Conservation (phyloP, 2,329 filamentous ascomycete species). For the Exserohilum rostratum region DNA sequence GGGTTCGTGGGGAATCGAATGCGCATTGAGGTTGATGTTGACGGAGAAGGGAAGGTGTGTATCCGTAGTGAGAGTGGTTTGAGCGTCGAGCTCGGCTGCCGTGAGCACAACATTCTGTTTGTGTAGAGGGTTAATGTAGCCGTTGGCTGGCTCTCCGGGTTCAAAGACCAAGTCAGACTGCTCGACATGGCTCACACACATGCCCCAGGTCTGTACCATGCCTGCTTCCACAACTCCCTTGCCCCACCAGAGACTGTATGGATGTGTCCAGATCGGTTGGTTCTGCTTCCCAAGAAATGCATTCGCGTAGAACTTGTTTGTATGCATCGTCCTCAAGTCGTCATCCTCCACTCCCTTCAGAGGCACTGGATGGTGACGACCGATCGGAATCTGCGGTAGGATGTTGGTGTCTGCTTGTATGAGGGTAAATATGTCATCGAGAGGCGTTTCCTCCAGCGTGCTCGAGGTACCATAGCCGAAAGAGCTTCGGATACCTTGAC, state of each 20-base stretch:
- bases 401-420: conserved; percentile 51
- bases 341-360: conserved; percentile 47
- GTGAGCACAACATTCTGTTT: conserved; percentile 83
- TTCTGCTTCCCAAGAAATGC: conserved; percentile 77
- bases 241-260: conserved; percentile 56
- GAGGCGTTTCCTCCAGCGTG: conserved; percentile 14
- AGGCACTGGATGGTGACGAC: conserved; percentile 50
- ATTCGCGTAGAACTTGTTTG: conserved; percentile 76
- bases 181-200: conserved; percentile 64
- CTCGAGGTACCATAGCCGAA: conserved; percentile 12
- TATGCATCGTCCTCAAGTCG: conserved; percentile 60
- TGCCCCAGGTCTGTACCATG: conserved; percentile 58
- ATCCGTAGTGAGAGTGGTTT: conserved; percentile 63
- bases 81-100: conserved; percentile 71
- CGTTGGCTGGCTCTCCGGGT: conserved; percentile 42
- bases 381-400: conserved; percentile 48
- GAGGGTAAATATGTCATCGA: conserved; percentile 49
- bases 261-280: conserved; percentile 74
- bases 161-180: conserved; percentile 71
- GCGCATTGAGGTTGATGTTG: conserved; percentile 69
- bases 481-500: conserved; percentile 14
- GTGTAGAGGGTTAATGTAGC: conserved; percentile 75
- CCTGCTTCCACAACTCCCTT: conserved; percentile 58
- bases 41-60: conserved; percentile 63
- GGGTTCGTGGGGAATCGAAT: conserved; percentile 59